phyloP scores from a whole-genome alignment of 306 rosid species.

The Oxytropis ochrocephala region DNA sequence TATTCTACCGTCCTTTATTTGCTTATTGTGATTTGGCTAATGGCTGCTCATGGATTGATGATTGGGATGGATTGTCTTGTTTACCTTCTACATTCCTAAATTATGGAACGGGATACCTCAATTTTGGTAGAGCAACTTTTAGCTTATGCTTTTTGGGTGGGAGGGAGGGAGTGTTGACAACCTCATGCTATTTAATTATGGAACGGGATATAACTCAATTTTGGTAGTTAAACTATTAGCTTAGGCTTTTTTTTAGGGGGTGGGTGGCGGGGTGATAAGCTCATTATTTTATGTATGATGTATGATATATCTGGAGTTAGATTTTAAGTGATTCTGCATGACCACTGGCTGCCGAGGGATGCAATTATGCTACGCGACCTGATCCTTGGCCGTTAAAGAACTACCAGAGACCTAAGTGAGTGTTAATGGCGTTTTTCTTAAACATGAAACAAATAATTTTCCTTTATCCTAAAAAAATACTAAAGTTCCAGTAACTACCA shows the following conservation, averaged over 20 bases:
- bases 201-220: slow-evolving; percentile 28
- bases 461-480: neutral
- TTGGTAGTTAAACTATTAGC: slow-evolving; percentile 28
- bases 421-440: neutral
- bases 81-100: slow-evolving; percentile 17
- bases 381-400: neutral
- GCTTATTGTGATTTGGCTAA: slow-evolving; percentile 18
- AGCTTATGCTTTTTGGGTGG: neutral
- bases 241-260: neutral
- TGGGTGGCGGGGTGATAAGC: neutral
- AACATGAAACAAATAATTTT: neutral
- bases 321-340: neutral
- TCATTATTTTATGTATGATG: neutral
- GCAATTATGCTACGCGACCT: neutral
- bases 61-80: slow-evolving; percentile 27
- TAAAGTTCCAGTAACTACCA: neutral
- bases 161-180: neutral
- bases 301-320: neutral
- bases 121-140: slow-evolving; percentile 31
- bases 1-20: slow-evolving; percentile 16
- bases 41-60: slow-evolving; percentile 19
- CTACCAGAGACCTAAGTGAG: neutral
- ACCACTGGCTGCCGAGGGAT: neutral
- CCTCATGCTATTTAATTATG: slow-evolving; percentile 14
- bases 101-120: slow-evolving; percentile 28